Evolutionary conservation across 208 protist genomes (phyloP).

Genomic region (Trichomonas gallinae): DNA sequence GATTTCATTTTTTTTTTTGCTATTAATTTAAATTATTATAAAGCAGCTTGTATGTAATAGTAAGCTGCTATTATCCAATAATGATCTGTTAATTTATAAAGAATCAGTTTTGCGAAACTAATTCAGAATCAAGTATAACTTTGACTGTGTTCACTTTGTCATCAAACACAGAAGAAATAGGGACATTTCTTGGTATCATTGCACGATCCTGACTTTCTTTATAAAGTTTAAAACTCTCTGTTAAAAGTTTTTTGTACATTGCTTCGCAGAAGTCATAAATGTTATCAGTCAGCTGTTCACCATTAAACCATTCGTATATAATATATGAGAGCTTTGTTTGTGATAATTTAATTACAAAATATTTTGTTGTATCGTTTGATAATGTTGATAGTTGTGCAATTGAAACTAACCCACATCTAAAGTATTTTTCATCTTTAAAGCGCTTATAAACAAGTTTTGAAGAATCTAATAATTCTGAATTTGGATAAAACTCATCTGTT

Average conservation of each 20-base stretch:
- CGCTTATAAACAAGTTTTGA: not conserved
- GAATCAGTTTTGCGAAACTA: no score
- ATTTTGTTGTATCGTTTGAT: not conserved
- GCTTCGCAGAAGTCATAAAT: not conserved
- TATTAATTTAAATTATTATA: no score
- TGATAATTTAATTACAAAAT: not conserved
- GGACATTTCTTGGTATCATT: not conserved
- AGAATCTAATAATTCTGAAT: not conserved
- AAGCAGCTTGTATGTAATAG: no score
- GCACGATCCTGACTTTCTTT: not conserved
- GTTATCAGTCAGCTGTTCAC: not conserved
- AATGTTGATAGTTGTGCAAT: not conserved
- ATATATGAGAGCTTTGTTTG: not conserved
- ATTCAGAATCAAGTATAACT: no score
- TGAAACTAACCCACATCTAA: not conserved
- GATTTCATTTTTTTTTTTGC: no score
- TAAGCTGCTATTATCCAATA: no score
- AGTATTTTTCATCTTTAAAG: not conserved
- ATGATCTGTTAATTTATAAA: no score
- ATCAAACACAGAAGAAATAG: not conserved
- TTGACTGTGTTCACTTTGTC: no score
- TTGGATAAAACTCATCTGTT: not conserved
- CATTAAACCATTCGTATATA: not conserved
- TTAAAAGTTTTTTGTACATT: not conserved
- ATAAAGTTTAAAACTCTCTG: not conserved